Base-by-base conservation (phyloP, 2,329 filamentous ascomycete genomes). In the Pseudogymnoascus sp. region DNA sequence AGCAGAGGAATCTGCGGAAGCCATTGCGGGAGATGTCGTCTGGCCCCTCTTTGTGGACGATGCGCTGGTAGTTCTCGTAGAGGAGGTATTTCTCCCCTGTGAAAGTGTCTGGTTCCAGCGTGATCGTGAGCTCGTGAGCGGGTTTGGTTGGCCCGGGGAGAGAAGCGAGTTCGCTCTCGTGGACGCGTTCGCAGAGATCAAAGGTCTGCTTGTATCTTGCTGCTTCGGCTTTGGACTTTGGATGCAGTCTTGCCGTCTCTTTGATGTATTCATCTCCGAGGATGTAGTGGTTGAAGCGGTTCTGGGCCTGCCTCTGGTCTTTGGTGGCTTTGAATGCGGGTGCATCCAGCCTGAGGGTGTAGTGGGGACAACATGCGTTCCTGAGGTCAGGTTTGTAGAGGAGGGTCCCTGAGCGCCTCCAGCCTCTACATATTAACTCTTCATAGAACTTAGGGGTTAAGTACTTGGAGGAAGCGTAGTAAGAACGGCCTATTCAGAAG, bases 351-450 rank as follows among this genome's bases (percentile, higher is more conserved):
- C 89, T 85, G 62, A 95, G 87, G 0, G 89, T 92, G 74, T 93
- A 98, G 72, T 97, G 92, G 50, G 93, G 92, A 74, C 95, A 99
- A 72, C 95, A 99, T 66, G 91, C 90, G 63, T 86, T 81, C 64
- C 83, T 82, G 70, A 91, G 87, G 74, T 95, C 89, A 12, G 90
- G 90, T 65, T 90, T 86, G 75, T 95, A 95, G 59, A 95, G 78
- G 7, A 91, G 78, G 28, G 78, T 84, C 14, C 84, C 86, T 38
- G 86, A 92, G 66, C 89, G 83, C 74, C 90, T 87, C 89, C 89
- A 95, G 66, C 87, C 89, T 67, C 89, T 84, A 74, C 92, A 84
- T 50, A 93, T 77, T 38, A 95, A 79, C 46, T 73, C 77, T 73
- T 93, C 88, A 70, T 95, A 95, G 70, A 90, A 85, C 1, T 78